Evolutionary conservation across 345 rosid species (phyloP), one percentile per base, ranked within the genome.

Genomic region (Eucalyptus decipiens): DNA sequence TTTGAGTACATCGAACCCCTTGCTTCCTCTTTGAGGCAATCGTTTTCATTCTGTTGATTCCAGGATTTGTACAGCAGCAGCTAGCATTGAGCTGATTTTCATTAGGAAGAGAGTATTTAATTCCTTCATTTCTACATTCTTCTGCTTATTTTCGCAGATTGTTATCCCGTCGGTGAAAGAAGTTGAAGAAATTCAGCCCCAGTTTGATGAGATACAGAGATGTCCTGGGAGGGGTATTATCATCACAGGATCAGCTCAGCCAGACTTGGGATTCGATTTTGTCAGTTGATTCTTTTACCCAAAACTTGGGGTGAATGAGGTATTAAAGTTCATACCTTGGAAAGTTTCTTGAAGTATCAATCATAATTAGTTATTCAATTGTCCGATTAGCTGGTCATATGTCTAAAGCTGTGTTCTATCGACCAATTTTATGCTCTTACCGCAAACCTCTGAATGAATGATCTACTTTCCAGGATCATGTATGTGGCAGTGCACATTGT

Each of bases 401-500:
- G 23, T 11, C 16, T 21, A 30, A 43, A 88, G 15, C 18, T 52
- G 56, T 50, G 26, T n/a, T 19, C 21, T 21, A 15, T 26, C 60
- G 3, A 24, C 60, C 48, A 49, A 30, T 32, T 13, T n/a, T 30
- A 15, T 30, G 69, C 18, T 62, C 17, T 62, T 62, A 24, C 32
- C 34, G 4, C 32, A 62, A 62, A 13, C 69, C 69, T 6, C 69
- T 62, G 69, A 62, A 62, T 69, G 50, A 23, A 18, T 42, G 11
- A 40, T 85, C 19, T 17, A 43, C 34, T 81, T 43, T 88, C 69
- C 93, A 97, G 99, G 99, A 96, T 91, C 97, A 95, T 85, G 97
- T 95, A 34, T 91, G 94, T 86, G 97, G 99, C 50, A 94, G 96
- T 89, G 97, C 97, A 40, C 95, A 96, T 81, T 96, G 99, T 93